Evolutionary conservation across 164 flowering plant species (phyloP).

Genomic region (Aristolochia contorta): DNA sequence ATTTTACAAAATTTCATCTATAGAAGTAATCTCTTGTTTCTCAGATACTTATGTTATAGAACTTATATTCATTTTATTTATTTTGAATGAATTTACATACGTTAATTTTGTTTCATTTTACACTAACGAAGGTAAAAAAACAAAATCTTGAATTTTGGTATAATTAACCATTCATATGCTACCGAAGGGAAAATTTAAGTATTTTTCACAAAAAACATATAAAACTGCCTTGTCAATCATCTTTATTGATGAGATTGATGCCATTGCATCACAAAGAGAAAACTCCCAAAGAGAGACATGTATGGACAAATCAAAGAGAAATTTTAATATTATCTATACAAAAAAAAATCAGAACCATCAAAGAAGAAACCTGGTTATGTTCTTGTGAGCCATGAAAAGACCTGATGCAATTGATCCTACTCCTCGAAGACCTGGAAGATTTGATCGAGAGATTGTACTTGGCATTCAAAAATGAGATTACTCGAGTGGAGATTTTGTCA

Average conservation of each 20-base stretch:
- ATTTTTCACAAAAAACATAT: too few relatives aligned
- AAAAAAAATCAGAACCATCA: slow-evolving; percentile 27
- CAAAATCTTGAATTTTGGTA: background rate
- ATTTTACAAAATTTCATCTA: slow-evolving; percentile 78
- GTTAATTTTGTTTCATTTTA: background rate
- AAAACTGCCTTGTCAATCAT: too few relatives aligned
- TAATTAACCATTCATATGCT: slow-evolving; percentile 42
- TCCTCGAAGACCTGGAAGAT: slow-evolving; percentile 81
- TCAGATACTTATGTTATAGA: slow-evolving; percentile 39
- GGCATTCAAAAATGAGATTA: slow-evolving; percentile 83
- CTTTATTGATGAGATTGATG: slow-evolving; percentile 99
- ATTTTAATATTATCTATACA: slow-evolving; percentile 13
- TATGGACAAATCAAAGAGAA: slow-evolving; percentile 71
- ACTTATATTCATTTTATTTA: background rate
- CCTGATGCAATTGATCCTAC: slow-evolving; percentile 95
- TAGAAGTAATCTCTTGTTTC: slow-evolving; percentile 86
- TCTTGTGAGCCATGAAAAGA: slow-evolving; percentile 94
- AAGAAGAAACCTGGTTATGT: slow-evolving; percentile 49
- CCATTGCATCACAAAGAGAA: slow-evolving; percentile 90
- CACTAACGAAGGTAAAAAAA: background rate
- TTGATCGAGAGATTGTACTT: slow-evolving; percentile 73
- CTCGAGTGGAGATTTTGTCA: slow-evolving; percentile 62
- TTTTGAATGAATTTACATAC: background rate
- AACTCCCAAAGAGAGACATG: slow-evolving; percentile 84
- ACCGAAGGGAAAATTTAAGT: slow-evolving; percentile 86